Evolutionary conservation across 2,329 filamentous ascomycete species (phyloP).

Genomic region (Pseudogymnoascus sp.): DNA sequence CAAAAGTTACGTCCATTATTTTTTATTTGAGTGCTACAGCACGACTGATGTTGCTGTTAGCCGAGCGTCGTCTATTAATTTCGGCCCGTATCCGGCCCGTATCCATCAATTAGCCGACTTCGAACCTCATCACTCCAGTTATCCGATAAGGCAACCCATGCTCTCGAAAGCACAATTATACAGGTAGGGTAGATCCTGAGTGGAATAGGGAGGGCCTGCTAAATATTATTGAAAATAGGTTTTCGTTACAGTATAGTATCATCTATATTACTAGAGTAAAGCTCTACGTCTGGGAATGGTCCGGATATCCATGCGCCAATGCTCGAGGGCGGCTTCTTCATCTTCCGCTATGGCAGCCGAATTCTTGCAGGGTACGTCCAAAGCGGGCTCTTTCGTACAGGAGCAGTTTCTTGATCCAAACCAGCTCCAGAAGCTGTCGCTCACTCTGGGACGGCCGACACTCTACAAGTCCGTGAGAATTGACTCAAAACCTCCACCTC

Average conservation of each 20-base stretch:
- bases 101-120: background rate
- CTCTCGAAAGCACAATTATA: background rate
- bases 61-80: background rate
- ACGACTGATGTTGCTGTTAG: background rate
- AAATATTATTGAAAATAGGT: background rate
- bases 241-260: background rate
- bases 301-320: background rate
- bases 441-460: slow-evolving; percentile 46
- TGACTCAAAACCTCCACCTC: slow-evolving; percentile 29
- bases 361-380: background rate
- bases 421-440: slow-evolving; percentile 53
- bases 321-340: background rate
- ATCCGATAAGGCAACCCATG: background rate
- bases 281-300: background rate
- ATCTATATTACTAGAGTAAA: background rate
- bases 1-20: background rate
- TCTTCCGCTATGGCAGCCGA: background rate
- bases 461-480: background rate
- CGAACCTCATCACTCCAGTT: background rate
- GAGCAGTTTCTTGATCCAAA: slow-evolving; percentile 52
- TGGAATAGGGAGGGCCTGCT: background rate
- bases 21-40: background rate
- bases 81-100: background rate
- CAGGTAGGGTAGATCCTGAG: background rate
- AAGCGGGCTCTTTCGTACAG: background rate